These are phyloP conservation scores for Kwoniella sp. DNA, from an alignment of 768 basidiomycete genomes.

Conservation along the genomic window DNA sequence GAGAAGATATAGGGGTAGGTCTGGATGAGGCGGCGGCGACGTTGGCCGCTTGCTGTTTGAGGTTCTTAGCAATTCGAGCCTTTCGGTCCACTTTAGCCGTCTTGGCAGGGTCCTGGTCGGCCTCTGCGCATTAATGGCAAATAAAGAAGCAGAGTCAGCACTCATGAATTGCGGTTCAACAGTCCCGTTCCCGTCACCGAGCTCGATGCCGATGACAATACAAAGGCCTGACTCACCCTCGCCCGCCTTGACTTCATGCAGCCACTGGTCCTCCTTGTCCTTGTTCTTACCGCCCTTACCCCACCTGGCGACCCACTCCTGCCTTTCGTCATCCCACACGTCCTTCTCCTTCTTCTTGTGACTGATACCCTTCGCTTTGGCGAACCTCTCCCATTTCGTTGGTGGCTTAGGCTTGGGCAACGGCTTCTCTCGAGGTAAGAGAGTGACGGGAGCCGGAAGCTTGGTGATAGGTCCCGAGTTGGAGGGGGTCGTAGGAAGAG, in stretches of 20 bases:
- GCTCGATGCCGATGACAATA: not conserved
- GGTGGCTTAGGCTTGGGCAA: conserved; percentile 87
- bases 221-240: conserved; percentile 63
- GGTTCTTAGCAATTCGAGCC: conserved; percentile 79
- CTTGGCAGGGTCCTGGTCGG: conserved; percentile 77
- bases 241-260: conserved; percentile 83
- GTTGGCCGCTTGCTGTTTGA: conserved; percentile 74
- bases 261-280: conserved; percentile 82
- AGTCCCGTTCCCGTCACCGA: too few relatives aligned
- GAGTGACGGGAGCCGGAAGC: conserved; percentile 74
- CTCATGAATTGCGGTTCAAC: too few relatives aligned
- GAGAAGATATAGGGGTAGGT: not conserved
- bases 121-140: conserved; percentile 61
- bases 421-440: conserved; percentile 85
- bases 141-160: not conserved
- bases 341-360: conserved; percentile 75
- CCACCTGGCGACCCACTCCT: conserved; percentile 91
- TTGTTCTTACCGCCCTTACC: conserved; percentile 83
- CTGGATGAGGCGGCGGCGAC: conserved; percentile 59
- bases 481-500: conserved; percentile 71
- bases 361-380: conserved; percentile 88
- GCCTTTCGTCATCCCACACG: conserved; percentile 91
- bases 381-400: conserved; percentile 97
- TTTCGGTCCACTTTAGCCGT: conserved; percentile 77
- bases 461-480: conserved; percentile 71